A percentile compares a stretch with the other conserved stretches of the same genome.
Evolutionary conservation across 306 rosid genomes (phyloP).

Genomic region (Coriaria nepalensis): DNA sequence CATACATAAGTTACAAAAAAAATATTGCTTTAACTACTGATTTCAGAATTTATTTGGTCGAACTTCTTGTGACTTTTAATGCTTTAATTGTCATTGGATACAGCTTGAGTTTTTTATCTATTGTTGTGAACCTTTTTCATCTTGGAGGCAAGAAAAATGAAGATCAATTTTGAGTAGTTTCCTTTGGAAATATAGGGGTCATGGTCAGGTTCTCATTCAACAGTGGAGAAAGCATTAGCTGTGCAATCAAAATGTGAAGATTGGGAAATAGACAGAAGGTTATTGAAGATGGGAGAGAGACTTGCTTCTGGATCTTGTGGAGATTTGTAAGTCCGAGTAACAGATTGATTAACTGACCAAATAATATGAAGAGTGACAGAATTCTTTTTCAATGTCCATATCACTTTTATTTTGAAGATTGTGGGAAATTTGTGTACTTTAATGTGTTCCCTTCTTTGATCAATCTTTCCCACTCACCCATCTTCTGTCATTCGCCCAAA

Average conservation of each 20-base stretch:
- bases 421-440: neutral
- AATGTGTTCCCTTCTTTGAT: slow-evolving; percentile 4
- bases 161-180: slow-evolving; percentile 5
- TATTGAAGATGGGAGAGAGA: slow-evolving; percentile 73
- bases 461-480: slow-evolving; percentile 2
- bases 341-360: neutral
- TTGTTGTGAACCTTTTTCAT: neutral
- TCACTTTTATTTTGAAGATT: slow-evolving; percentile 1
- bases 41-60: no score
- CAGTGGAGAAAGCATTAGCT: slow-evolving; percentile 43
- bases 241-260: slow-evolving; percentile 44
- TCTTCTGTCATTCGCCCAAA: slow-evolving; percentile 17
- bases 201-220: slow-evolving; percentile 72
- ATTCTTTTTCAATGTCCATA: neutral
- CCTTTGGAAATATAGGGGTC: slow-evolving; percentile 56
- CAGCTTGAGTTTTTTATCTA: neutral
- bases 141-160: slow-evolving; percentile 1
- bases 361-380: no score
- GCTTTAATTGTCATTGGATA: neutral
- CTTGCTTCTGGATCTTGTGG: slow-evolving; percentile 98
- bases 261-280: slow-evolving; percentile 93
- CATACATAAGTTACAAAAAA: no score
- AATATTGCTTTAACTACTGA: no score
- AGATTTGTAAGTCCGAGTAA: slow-evolving; percentile 61
- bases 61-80: no score